These are phyloP conservation scores for Aspergillus haitiensis DNA, from an alignment of 495 filamentous ascomycete species.

Conservation along the genomic window DNA sequence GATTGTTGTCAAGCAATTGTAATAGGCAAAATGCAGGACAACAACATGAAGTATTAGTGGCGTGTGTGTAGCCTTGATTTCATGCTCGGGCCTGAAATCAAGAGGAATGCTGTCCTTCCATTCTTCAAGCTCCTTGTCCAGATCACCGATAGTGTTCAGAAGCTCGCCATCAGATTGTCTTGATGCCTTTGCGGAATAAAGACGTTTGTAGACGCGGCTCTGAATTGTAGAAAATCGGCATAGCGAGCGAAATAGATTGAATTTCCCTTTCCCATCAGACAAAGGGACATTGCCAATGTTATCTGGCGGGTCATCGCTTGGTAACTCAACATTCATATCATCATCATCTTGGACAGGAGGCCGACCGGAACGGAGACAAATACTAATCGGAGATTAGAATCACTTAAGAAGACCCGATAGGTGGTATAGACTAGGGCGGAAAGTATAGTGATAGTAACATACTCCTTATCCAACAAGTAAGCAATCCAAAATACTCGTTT, in stretches of 20 bases:
- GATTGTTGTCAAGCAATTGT: conserved; percentile 96
- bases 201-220: conserved; percentile 87
- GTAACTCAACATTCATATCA: conserved; percentile 96
- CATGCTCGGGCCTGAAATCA: conserved; percentile 91
- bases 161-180: conserved; percentile 92
- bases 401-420: conserved; percentile 11
- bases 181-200: conserved; percentile 90
- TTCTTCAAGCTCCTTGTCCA: conserved; percentile 88
- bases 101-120: conserved; percentile 96
- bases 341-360: conserved; percentile 96
- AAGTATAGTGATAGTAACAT: conserved; percentile 22
- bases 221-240: conserved; percentile 89
- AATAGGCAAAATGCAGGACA: conserved; percentile 93
- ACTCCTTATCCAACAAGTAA: conserved; percentile 94
- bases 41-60: conserved; percentile 90
- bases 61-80: conserved; percentile 86
- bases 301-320: conserved; percentile 85
- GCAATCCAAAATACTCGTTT: conserved; percentile 99
- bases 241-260: conserved; percentile 90
- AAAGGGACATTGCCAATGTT: conserved; percentile 92
- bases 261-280: conserved; percentile 84
- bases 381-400: conserved; percentile 40
- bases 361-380: conserved; percentile 88
- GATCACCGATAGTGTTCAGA: conserved; percentile 92
- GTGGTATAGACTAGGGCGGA: neutral